Conservation (phyloP, 495 filamentous ascomycete species). For the Ramalina peruviana region DNA sequence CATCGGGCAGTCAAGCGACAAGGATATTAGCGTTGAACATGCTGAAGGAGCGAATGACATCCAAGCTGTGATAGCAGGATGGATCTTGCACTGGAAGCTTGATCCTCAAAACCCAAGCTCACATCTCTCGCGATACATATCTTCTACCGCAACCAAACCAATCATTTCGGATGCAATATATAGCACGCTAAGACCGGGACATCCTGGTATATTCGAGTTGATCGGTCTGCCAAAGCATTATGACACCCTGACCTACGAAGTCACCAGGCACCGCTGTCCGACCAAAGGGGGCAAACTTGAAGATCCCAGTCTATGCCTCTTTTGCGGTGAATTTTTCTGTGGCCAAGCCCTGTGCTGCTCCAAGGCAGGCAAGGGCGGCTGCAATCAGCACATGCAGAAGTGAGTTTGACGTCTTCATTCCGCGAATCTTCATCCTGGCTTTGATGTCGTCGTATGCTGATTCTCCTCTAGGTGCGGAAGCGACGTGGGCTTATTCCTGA, state of each 20-base stretch:
- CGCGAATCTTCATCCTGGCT: background rate
- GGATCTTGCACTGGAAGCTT: slow-evolving; percentile 53
- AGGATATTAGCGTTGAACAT: background rate
- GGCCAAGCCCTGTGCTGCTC: slow-evolving; percentile 85
- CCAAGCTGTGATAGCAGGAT: slow-evolving; percentile 43
- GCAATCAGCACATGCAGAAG: slow-evolving; percentile 79
- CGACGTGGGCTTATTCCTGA: slow-evolving; percentile 83
- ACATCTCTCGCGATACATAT: slow-evolving; percentile 2
- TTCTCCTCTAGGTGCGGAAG: slow-evolving; percentile 55
- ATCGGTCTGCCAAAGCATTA: slow-evolving; percentile 84
- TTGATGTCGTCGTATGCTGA: background rate
- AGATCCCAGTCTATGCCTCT: slow-evolving; percentile 83
- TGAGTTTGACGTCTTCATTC: slow-evolving; percentile 26
- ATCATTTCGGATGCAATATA: slow-evolving; percentile 12
- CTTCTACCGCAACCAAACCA: background rate
- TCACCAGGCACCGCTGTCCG: slow-evolving; percentile 70
- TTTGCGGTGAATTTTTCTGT: slow-evolving; percentile 93
- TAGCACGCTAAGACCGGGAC: slow-evolving; percentile 37
- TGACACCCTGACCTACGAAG: slow-evolving; percentile 85
- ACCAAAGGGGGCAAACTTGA: slow-evolving; percentile 79
- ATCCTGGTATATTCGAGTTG: slow-evolving; percentile 87
- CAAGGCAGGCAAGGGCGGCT: slow-evolving; percentile 62
- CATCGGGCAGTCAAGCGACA: slow-evolving; percentile 16
- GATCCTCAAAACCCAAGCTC: too few species aligned
- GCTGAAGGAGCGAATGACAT: background rate